These are phyloP conservation scores for Kluyveromyces siamensis DNA, from an alignment of 805 yeast genomes.

Conservation along the genomic window DNA sequence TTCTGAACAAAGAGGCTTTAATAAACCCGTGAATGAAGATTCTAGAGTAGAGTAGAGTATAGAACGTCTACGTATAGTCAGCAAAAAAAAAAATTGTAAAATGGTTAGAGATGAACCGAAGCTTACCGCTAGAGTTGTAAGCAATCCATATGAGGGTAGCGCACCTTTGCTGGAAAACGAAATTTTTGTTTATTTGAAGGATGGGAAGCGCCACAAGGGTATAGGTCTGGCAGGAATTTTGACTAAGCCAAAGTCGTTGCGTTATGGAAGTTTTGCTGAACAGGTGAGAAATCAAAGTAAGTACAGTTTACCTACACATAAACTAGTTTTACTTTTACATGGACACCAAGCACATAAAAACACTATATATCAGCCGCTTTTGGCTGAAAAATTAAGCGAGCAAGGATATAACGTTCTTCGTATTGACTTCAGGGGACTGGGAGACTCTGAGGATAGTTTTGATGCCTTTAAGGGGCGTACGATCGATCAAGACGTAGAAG, in stretches of 20 bases:
- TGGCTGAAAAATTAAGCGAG: slow-evolving; percentile 55
- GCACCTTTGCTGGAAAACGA: slow-evolving; percentile 7
- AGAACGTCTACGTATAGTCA: neutral
- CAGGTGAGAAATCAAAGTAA: slow-evolving; percentile 9
- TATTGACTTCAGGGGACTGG: slow-evolving; percentile 82
- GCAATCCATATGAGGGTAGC: neutral
- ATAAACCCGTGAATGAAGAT: neutral
- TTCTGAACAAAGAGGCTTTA: too few species aligned
- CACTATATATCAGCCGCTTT: slow-evolving; percentile 58
- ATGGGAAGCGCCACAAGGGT: slow-evolving; percentile 14
- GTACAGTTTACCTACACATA: slow-evolving; percentile 29
- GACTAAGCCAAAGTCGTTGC: slow-evolving; percentile 26
- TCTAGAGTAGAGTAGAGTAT: neutral
- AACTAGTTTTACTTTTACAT: slow-evolving; percentile 59
- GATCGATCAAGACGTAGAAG: slow-evolving; percentile 57
- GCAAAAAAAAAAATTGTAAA: neutral
- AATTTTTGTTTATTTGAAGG: slow-evolving; percentile 13
- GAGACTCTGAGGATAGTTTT: slow-evolving; percentile 49
- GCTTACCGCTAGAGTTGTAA: neutral
- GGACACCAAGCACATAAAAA: slow-evolving; percentile 83
- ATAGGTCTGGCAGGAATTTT: slow-evolving; percentile 31
- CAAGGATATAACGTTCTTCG: slow-evolving; percentile 60
- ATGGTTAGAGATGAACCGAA: neutral
- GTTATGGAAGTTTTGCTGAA: slow-evolving; percentile 12
- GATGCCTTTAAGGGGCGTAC: slow-evolving; percentile 40